Evolutionary conservation across 768 basidiomycete genomes (phyloP).

Genomic region (Lactarius tabidus): DNA sequence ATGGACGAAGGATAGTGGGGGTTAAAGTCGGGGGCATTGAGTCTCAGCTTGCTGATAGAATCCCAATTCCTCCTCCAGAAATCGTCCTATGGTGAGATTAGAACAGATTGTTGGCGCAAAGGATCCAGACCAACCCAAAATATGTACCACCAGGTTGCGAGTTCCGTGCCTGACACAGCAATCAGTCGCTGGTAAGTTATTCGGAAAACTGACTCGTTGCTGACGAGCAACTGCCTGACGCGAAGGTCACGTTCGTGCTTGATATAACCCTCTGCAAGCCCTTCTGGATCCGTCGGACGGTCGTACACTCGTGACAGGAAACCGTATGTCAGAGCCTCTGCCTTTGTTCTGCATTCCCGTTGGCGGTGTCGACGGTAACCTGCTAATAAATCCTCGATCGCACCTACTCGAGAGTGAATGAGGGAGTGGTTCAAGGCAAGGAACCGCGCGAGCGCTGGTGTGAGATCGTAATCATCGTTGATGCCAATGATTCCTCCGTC

Average conservation of each 20-base stretch:
- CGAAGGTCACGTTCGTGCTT: slow-evolving; percentile 51
- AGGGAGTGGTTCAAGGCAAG: slow-evolving; percentile 51
- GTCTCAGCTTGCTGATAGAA: slow-evolving; percentile 47
- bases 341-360: slow-evolving; percentile 50
- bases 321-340: slow-evolving; percentile 51
- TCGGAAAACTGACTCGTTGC: slow-evolving; percentile 43
- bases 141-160: slow-evolving; percentile 73
- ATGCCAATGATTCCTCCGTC: slow-evolving; percentile 56
- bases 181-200: slow-evolving; percentile 51
- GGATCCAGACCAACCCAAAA: slow-evolving; percentile 54
- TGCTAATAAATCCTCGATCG: slow-evolving; percentile 45
- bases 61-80: slow-evolving; percentile 67
- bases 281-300: slow-evolving; percentile 43
- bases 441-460: slow-evolving; percentile 58
- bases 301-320: slow-evolving; percentile 63
- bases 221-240: slow-evolving; percentile 48
- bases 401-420: slow-evolving; percentile 40
- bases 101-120: not conserved
- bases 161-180: slow-evolving; percentile 45
- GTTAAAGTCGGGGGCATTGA: slow-evolving; percentile 57
- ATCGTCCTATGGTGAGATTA: slow-evolving; percentile 51
- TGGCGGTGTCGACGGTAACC: slow-evolving; percentile 50
- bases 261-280: slow-evolving; percentile 43
- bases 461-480: slow-evolving; percentile 61
- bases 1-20: slow-evolving; percentile 69